A percentile compares a stretch with the other conserved stretches of the same genome.
phyloP scores from a whole-genome alignment of 805 yeast species.

The Candida parachauliodes region DNA sequence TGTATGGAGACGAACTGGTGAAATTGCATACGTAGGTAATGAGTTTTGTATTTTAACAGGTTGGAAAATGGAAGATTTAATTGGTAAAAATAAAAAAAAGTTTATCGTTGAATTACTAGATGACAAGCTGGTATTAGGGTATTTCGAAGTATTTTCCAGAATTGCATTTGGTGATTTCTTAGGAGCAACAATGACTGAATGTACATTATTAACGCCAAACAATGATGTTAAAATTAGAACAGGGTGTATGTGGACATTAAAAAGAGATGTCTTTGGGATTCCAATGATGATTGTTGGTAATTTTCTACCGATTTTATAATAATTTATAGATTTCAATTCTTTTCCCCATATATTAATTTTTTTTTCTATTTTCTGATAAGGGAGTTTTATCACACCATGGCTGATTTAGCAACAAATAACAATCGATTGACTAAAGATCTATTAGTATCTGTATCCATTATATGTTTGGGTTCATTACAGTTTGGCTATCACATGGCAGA shows the following conservation, averaged over 20 bases:
- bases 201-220: constrained; percentile 65
- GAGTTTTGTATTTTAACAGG: constrained; percentile 91
- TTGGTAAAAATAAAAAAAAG: constrained; percentile 46
- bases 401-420: background rate
- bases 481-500: constrained; percentile 96
- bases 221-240: constrained; percentile 61
- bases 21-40: constrained; percentile 91
- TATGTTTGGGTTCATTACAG: constrained; percentile 77
- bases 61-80: constrained; percentile 71
- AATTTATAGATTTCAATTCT: background rate
- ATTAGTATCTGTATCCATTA: constrained; percentile 47
- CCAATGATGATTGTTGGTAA: constrained; percentile 97
- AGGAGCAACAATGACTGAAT: constrained; percentile 82
- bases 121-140: constrained; percentile 80
- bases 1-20: constrained; percentile 95
- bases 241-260: constrained; percentile 86
- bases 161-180: constrained; percentile 89
- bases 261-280: constrained; percentile 91
- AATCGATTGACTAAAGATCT: constrained; percentile 28
- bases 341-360: no score
- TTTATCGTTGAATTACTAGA: constrained; percentile 84
- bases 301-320: constrained; percentile 69
- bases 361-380: no score
- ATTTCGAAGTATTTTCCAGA: constrained; percentile 78
- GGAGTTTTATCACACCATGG: background rate